These are phyloP conservation scores for Trichoderma asperelloides DNA, from an alignment of 495 filamentous ascomycete genomes.

Conservation along the genomic window DNA sequence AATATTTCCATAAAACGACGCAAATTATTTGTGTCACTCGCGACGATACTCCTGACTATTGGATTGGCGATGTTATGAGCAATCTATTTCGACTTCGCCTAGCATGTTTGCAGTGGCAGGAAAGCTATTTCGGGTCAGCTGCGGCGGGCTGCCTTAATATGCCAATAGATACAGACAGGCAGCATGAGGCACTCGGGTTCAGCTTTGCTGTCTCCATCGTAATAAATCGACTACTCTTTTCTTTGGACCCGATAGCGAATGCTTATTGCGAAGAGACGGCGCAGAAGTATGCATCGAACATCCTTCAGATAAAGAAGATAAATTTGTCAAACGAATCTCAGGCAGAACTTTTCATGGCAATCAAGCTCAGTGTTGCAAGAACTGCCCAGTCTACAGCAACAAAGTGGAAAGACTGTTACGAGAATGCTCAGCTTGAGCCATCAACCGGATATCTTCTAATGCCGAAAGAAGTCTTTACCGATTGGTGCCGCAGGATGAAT, in stretches of 20 bases:
- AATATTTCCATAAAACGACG: background rate
- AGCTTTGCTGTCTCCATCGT: background rate
- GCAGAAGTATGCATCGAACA: background rate
- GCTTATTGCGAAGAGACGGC: conserved; percentile 1
- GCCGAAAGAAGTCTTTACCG: background rate
- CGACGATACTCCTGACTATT: background rate
- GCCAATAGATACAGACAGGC: background rate
- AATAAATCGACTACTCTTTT: background rate
- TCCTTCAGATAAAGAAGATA: background rate
- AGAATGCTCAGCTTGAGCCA: background rate
- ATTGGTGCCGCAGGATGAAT: background rate
- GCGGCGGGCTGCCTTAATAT: background rate
- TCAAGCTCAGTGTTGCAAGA: background rate
- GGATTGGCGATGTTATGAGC: background rate
- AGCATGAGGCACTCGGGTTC: background rate
- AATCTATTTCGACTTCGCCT: background rate
- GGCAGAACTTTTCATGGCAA: background rate
- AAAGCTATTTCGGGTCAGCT: background rate
- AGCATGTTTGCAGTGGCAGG: background rate
- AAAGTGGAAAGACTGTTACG: background rate
- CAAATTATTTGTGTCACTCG: background rate
- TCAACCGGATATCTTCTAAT: background rate
- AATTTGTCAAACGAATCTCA: background rate
- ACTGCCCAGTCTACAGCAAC: background rate
- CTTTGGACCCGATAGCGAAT: background rate